Evolutionary conservation across 352 stramenopile genomes (phyloP).

Genomic region (Chrysophaeum taylorii): DNA sequence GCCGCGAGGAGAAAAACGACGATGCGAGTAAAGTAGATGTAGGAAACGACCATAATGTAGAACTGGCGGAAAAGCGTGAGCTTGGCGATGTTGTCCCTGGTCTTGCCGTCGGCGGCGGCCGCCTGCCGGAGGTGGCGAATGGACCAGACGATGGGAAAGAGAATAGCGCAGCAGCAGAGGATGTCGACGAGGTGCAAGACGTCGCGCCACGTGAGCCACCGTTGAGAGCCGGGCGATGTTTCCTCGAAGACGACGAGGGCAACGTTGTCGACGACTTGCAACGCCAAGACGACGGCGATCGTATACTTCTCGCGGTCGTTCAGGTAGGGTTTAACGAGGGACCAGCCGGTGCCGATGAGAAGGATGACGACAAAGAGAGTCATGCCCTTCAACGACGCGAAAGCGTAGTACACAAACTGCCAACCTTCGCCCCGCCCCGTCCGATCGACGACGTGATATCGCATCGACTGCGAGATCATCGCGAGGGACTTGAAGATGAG

Average conservation of each 20-base stretch:
- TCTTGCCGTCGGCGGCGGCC: slow-evolving; percentile 60
- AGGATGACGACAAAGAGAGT: slow-evolving; percentile 94
- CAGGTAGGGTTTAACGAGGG: slow-evolving; percentile 88
- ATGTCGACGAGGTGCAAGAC: slow-evolving; percentile 89
- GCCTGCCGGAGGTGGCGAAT: slow-evolving; percentile 65
- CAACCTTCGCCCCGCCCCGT: slow-evolving; percentile 82
- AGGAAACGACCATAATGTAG: slow-evolving; percentile 89
- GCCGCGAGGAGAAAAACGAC: slow-evolving; percentile 80
- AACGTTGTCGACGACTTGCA: slow-evolving; percentile 88
- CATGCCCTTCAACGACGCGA: slow-evolving; percentile 85
- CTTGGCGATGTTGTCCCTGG: slow-evolving; percentile 65
- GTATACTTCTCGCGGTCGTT: slow-evolving; percentile 81
- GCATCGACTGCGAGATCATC: slow-evolving; percentile 83
- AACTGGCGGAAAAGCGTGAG: slow-evolving; percentile 90
- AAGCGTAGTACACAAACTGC: slow-evolving; percentile 82
- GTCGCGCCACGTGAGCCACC: slow-evolving; percentile 64
- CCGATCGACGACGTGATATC: slow-evolving; percentile 87
- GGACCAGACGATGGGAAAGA: slow-evolving; percentile 92
- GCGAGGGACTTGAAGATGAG: slow-evolving; percentile 78
- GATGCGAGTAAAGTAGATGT: slow-evolving; percentile 96
- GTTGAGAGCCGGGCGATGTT: slow-evolving; percentile 52
- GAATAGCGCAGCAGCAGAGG: slow-evolving; percentile 84
- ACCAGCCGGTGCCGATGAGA: slow-evolving; percentile 92
- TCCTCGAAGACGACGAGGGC: slow-evolving; percentile 73
- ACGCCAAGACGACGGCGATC: slow-evolving; percentile 75